phyloP scores from a whole-genome alignment of 345 rosid genomes.

The Lepidium didymum region DNA sequence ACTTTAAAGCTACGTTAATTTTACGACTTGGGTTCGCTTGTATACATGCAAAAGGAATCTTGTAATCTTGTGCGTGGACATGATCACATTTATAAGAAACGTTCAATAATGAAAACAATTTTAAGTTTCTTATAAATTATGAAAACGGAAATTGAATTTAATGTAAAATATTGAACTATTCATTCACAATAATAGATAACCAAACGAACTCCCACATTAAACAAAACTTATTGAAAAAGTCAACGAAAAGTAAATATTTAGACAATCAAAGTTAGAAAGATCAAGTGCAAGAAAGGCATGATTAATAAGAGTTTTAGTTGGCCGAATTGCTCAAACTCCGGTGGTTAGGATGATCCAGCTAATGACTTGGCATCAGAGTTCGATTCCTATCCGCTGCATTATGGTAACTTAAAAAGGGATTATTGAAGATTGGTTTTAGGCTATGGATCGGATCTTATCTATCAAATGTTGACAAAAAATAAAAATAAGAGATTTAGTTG shows the following conservation, averaged over 20 bases:
- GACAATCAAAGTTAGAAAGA: no score
- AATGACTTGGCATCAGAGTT: no score
- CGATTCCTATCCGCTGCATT: no score
- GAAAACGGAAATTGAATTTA: not conserved
- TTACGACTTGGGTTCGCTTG: conserved; percentile 17
- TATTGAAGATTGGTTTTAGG: no score
- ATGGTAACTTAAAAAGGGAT: no score
- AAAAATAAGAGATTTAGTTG: no score
- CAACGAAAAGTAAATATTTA: not conserved
- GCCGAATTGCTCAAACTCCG: no score
- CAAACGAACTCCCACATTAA: not conserved
- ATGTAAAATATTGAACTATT: not conserved
- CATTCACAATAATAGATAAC: not conserved
- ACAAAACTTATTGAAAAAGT: not conserved
- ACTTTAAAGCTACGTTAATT: conserved; percentile 28
- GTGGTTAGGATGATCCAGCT: no score
- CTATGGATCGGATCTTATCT: no score
- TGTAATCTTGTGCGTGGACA: conserved; percentile 19
- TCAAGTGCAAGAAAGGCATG: no score
- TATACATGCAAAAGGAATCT: conserved; percentile 18
- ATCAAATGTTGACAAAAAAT: no score
- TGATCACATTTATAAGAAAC: not conserved
- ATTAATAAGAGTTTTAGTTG: no score
- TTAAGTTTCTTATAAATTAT: not conserved
- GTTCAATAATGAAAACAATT: not conserved